phyloP scores from a whole-genome alignment of 495 filamentous ascomycete species.

The Aspergillus avenaceus region DNA sequence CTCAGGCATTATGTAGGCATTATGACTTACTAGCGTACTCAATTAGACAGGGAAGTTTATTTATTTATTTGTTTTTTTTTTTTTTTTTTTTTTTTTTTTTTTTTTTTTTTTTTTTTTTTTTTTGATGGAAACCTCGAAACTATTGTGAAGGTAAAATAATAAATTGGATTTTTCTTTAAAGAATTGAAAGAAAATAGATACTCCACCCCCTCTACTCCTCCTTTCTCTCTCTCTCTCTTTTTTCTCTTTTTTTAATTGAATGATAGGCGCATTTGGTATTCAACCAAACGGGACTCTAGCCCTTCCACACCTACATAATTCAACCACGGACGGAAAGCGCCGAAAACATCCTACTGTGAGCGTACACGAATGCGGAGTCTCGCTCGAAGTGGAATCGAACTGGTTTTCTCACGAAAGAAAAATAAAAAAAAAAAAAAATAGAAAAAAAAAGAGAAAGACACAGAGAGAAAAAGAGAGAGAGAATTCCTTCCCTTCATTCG shows the following conservation, averaged over 20 bases:
- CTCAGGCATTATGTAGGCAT: neutral
- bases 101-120: too few species aligned
- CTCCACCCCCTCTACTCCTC: too few species aligned
- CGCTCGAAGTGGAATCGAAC: neutral
- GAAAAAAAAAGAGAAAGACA: neutral
- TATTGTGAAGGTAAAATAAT: too few species aligned
- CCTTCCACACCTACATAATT: neutral
- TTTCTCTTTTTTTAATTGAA: too few species aligned
- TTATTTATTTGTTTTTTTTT: too few species aligned
- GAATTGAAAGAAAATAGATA: neutral
- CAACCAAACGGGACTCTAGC: too few species aligned
- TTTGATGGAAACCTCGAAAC: too few species aligned
- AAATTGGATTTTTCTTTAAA: neutral
- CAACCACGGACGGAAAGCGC: slow-evolving; percentile 14
- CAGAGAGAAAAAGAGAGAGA: neutral
- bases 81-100: too few species aligned
- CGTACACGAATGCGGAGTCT: neutral
- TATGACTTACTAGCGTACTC: too few species aligned
- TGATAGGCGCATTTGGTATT: too few species aligned
- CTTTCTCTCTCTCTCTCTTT: too few species aligned
- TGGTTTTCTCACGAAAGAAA: neutral
- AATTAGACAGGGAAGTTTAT: neutral
- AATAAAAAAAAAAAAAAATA: neutral
- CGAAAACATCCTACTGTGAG: slow-evolving; percentile 14
- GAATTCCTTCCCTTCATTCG: too few species aligned